Conservation (phyloP, 2,329 filamentous ascomycete species). For the Clonostachys solani region DNA sequence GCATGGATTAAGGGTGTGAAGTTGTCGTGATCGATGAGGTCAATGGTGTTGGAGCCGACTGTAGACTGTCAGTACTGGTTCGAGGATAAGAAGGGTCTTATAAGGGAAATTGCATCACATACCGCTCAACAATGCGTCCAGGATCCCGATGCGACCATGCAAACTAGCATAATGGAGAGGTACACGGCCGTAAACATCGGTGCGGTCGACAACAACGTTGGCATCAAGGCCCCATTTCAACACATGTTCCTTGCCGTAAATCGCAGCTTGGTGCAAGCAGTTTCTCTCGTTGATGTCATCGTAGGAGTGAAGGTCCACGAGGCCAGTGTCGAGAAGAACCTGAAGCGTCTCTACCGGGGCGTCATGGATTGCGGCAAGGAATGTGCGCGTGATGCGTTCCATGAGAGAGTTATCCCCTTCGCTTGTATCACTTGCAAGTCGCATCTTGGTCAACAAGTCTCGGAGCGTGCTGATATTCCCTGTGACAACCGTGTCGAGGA, state of each 20-base stretch:
- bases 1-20: constrained; percentile 95
- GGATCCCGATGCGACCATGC: constrained; percentile 83
- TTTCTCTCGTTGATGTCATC: constrained; percentile 98
- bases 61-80: neutral
- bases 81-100: no score
- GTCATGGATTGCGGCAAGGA: constrained; percentile 84
- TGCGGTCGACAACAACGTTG: constrained; percentile 71
- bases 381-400: constrained; percentile 84
- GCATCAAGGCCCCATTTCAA: constrained; percentile 70
- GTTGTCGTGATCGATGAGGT: constrained; percentile 92
- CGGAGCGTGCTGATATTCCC: constrained; percentile 74
- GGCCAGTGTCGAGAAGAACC: constrained; percentile 71
- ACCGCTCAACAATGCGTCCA: constrained; percentile 68
- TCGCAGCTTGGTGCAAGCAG: constrained; percentile 93
- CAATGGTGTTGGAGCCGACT: constrained; percentile 71
- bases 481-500: constrained; percentile 80
- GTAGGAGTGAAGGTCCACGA: constrained; percentile 88
- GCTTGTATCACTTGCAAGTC: constrained; percentile 45
- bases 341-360: constrained; percentile 73
- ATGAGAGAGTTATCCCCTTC: constrained; percentile 55
- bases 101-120: constrained; percentile 10
- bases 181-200: constrained; percentile 90
- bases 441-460: constrained; percentile 76
- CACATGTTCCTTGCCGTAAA: constrained; percentile 81
- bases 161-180: constrained; percentile 95